Evolutionary conservation across 139 green algal species (phyloP), one percentile per base, ranked within the genome.

Genomic region (Micromonas commoda): DNA sequence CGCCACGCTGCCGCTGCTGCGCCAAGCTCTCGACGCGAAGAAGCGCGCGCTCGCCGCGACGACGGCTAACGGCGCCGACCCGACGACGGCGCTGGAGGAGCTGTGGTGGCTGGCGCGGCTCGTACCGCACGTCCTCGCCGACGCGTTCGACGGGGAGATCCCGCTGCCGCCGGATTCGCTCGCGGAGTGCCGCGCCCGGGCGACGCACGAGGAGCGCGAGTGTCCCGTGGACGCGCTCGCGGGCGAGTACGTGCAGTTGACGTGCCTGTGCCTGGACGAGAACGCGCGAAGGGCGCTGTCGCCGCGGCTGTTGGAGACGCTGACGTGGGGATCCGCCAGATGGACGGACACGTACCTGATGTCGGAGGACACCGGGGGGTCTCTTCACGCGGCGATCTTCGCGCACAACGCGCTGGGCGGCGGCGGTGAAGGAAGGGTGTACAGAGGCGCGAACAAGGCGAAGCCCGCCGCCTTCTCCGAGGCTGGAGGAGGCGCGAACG

Each of bases 271-370:
- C 45, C 34, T 82, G 32, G 74, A 88, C 53, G 57, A 78, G 31
- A 79, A 77, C 16, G 83, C 81, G 21, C 70, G 69, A 33, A 2
- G 20, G 13, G 57, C 38, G 6, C 26, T 78, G 26, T 95, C 91
- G 75, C 85, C 89, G 80, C 89, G 91, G 73, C 77, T 97, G 5
- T 84, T 96, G 83, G 93, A 97, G 83, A 82, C 80, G 0, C 64
- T 79, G 0, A 70, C 88, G 1, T 91, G 83, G 85, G 81, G 80
- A 0, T 60, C 89, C 23, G 88, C 87, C 0, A 82, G 93, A 3
- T 96, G 91, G 93, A 82, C 84, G 0, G 90, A 93, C 81, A 97
- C 92, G 2, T 97, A 97, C 85, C 83, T 97, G 26, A 82, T 95
- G 23, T 81, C 88, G 0, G 85, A 90, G 29, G 90, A 89, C 33